Conservation (phyloP, 129 eudicot genomes). For the Smallanthus sonchifolius region DNA sequence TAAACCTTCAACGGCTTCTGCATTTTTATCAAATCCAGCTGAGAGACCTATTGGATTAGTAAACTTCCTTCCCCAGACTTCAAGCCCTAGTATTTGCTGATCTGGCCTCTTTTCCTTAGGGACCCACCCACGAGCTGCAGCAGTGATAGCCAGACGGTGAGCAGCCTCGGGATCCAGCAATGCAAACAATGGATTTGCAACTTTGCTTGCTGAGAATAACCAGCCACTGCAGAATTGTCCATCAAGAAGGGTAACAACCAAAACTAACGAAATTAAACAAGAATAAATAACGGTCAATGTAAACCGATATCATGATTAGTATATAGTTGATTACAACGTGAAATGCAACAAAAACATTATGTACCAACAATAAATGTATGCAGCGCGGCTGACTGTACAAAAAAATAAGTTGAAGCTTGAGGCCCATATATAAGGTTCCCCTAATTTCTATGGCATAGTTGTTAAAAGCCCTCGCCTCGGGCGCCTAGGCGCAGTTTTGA, state of each 20-base stretch:
- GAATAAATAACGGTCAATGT: neutral
- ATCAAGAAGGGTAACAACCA: conserved; percentile 2
- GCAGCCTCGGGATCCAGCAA: conserved; percentile 91
- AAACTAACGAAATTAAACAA: neutral
- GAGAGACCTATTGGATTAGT: conserved; percentile 93
- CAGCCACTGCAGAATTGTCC: conserved; percentile 75
- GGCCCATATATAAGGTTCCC: too few species aligned
- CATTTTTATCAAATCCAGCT: conserved; percentile 98
- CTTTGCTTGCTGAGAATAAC: conserved; percentile 87
- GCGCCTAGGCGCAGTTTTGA: too few species aligned
- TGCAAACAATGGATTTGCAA: conserved; percentile 81
- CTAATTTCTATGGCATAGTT: too few species aligned
- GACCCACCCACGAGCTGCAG: conserved; percentile 97
- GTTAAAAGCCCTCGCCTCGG: too few species aligned
- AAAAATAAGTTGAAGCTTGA: too few species aligned
- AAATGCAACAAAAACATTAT: too few species aligned
- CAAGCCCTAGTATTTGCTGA: conserved; percentile 65
- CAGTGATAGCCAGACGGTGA: conserved; percentile 78
- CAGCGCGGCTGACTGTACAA: too few species aligned
- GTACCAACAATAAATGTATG: too few species aligned
- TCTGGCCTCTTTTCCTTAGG: conserved; percentile 87
- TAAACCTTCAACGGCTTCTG: conserved; percentile 93
- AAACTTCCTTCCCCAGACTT: conserved; percentile 95
- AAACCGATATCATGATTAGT: neutral
- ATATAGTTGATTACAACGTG: neutral